Evolutionary conservation across 2,329 filamentous ascomycete species (phyloP).

Genomic region (Calonectria fujianensis): DNA sequence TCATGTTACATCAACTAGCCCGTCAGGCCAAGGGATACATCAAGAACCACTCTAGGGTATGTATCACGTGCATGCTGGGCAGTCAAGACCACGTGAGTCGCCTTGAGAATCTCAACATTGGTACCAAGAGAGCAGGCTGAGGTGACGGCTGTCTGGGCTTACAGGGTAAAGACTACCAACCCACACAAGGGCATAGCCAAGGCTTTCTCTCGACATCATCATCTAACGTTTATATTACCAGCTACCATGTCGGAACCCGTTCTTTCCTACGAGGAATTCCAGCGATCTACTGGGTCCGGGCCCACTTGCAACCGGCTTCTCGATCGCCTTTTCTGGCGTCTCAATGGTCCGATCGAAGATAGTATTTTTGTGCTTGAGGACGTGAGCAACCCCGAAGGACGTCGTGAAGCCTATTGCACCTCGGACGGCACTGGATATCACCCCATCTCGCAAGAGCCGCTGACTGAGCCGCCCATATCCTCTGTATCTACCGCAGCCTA

Average conservation of each 20-base stretch:
- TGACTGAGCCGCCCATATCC: not conserved
- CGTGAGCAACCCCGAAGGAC: not conserved
- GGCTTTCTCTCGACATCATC: not conserved
- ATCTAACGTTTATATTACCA: not conserved
- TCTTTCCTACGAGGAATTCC: not conserved
- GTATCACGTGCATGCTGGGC: not conserved
- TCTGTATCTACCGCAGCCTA: not conserved
- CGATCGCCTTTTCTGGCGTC: not conserved
- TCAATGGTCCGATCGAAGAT: not conserved
- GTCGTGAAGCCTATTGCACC: not conserved
- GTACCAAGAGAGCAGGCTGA: no score
- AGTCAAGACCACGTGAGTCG: no score
- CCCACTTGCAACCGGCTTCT: not conserved
- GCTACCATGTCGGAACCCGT: not conserved
- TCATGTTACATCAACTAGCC: no score
- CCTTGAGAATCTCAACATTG: no score
- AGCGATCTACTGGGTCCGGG: not conserved
- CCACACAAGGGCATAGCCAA: not conserved
- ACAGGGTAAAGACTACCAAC: no score
- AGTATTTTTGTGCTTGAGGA: not conserved
- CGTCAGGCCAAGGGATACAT: no score
- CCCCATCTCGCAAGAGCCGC: not conserved
- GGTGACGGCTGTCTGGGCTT: no score
- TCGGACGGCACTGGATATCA: not conserved
- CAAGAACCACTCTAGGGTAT: not conserved